phyloP scores from a whole-genome alignment of 352 stramenopile genomes.

The Phytophthora podocarpi region DNA sequence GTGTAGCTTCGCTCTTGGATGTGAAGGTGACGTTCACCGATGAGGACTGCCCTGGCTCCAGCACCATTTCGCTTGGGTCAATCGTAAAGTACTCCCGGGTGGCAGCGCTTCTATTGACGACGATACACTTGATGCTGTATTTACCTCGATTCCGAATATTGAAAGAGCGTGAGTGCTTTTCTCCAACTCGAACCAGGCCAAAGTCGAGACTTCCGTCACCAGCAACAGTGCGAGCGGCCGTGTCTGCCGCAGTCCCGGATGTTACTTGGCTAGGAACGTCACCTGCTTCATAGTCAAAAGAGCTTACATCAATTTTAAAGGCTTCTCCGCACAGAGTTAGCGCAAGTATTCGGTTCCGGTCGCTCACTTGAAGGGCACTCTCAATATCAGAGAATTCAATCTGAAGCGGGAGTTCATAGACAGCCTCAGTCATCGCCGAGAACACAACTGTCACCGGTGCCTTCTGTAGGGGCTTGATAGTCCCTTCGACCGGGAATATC shows the following conservation, averaged over 20 bases:
- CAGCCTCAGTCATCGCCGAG: conserved; percentile 63
- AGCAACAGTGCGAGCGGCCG: not conserved
- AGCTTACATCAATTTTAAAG: conserved; percentile 92
- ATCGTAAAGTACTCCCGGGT: conserved; percentile 82
- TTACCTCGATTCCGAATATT: conserved; percentile 92
- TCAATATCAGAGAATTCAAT: conserved; percentile 89
- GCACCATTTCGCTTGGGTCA: conserved; percentile 72
- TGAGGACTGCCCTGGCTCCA: conserved; percentile 72
- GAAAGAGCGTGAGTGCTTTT: conserved; percentile 82
- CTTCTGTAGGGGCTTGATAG: conserved; percentile 76
- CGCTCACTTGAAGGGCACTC: conserved; percentile 51
- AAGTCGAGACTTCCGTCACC: conserved; percentile 90
- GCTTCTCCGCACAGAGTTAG: conserved; percentile 80
- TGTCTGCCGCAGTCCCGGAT: not conserved
- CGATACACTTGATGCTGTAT: conserved; percentile 91
- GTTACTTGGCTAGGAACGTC: conserved; percentile 10
- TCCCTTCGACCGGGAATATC: conserved; percentile 73
- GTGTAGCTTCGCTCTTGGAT: conserved; percentile 73
- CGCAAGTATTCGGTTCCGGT: conserved; percentile 35
- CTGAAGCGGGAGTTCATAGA: conserved; percentile 60
- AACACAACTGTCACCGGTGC: conserved; percentile 71
- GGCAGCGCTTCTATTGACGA: conserved; percentile 58
- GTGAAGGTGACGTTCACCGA: conserved; percentile 86
- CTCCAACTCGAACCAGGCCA: conserved; percentile 92
- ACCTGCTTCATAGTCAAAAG: conserved; percentile 55